Conservation (phyloP, 257 asterid species). For the Solanum tacnaense region DNA sequence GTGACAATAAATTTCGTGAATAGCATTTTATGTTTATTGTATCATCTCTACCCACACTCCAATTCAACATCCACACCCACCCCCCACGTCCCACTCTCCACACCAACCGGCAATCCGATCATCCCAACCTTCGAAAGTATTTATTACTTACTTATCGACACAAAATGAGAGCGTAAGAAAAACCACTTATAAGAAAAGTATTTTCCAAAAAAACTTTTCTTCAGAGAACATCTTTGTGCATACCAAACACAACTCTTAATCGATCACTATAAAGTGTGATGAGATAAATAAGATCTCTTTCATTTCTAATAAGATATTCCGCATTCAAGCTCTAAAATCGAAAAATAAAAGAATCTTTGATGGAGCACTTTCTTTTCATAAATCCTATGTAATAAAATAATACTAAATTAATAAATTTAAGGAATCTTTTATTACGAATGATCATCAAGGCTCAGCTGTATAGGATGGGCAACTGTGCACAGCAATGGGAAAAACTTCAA, state of each 20-base stretch:
- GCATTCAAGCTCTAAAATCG: background rate
- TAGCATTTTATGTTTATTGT: background rate
- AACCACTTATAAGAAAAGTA: background rate
- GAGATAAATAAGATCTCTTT: background rate
- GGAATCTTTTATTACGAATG: background rate
- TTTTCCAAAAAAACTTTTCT: background rate
- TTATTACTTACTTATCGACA: background rate
- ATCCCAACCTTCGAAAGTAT: accelerated
- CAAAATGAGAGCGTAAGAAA: background rate
- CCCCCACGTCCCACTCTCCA: background rate
- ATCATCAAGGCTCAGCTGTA: background rate
- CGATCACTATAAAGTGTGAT: background rate
- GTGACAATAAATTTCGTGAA: background rate
- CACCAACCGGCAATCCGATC: background rate
- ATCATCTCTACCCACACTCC: background rate
- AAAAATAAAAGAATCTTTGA: background rate
- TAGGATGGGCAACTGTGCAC: background rate
- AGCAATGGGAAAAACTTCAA: background rate
- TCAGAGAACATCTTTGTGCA: background rate
- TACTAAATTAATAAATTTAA: background rate
- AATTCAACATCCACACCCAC: background rate
- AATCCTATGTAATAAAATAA: background rate
- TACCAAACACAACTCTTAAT: background rate
- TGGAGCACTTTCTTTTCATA: background rate
- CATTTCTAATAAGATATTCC: background rate